Evolutionary conservation across 768 basidiomycete genomes (phyloP).

Genomic region (Kwoniella pini): DNA sequence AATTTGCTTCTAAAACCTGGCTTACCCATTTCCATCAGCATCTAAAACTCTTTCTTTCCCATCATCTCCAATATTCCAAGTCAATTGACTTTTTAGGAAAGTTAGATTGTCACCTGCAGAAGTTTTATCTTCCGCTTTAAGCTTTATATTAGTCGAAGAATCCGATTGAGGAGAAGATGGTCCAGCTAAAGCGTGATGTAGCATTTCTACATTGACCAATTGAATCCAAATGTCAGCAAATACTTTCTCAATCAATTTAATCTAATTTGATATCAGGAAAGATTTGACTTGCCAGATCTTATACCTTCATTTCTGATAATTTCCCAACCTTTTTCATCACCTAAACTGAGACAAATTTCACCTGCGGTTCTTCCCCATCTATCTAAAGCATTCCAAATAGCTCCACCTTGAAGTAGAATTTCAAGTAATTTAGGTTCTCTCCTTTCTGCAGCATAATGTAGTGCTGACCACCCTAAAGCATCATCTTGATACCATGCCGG

Average conservation of each 20-base stretch:
- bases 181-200: conserved; percentile 46
- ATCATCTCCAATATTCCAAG: conserved; percentile 67
- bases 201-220: conserved; percentile 40
- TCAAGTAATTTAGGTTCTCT: conserved; percentile 68
- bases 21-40: conserved; percentile 61
- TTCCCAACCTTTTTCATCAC: conserved; percentile 71
- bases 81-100: conserved; percentile 71
- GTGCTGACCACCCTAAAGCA: conserved; percentile 71
- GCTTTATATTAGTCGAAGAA: conserved; percentile 30
- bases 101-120: conserved; percentile 55
- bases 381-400: conserved; percentile 93
- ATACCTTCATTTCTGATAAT: conserved; percentile 89
- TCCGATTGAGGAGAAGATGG: conserved; percentile 26
- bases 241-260: too few relatives aligned
- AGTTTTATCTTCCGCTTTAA: conserved; percentile 48
- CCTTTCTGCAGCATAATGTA: conserved; percentile 75
- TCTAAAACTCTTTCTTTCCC: conserved; percentile 83
- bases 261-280: too few relatives aligned
- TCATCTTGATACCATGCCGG: conserved; percentile 90
- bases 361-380: conserved; percentile 77
- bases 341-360: conserved; percentile 84
- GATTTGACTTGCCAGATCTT: conserved; percentile 78
- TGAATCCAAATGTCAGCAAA: too few relatives aligned
- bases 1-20: neutral
- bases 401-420: conserved; percentile 74